Percentiles rank a stretch among this genome's conserved stretches.
Evolutionary conservation across 192 early-diverging fungal genomes (phyloP).

Genomic region (Helicostylum pulchrum): DNA sequence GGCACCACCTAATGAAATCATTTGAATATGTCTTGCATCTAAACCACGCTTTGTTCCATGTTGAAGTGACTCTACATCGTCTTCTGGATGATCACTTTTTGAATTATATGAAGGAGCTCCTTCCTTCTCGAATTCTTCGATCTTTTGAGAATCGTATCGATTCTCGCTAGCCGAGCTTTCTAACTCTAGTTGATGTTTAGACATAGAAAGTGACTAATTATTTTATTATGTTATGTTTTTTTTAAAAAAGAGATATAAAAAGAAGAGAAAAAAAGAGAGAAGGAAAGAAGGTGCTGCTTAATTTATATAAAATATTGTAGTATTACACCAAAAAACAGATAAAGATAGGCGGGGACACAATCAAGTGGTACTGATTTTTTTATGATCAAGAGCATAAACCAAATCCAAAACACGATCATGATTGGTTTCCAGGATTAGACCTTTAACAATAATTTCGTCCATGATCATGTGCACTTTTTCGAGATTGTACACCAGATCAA

Average conservation of each 20-base stretch:
- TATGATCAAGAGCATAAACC: conserved; percentile 15
- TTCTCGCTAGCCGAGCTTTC: neutral
- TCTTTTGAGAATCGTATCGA: conserved; percentile 1
- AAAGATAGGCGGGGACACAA: neutral
- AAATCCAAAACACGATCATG: conserved; percentile 28
- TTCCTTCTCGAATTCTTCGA: neutral
- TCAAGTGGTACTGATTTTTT: neutral
- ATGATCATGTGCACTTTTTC: conserved; percentile 42
- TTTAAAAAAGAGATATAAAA: neutral
- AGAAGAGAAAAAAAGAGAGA: neutral
- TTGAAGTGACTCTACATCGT: conserved; percentile 11
- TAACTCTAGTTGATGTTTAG: conserved; percentile 10
- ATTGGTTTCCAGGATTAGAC: conserved; percentile 35
- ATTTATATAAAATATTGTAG: conserved; percentile 1
- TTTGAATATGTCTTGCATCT: conserved; percentile 31
- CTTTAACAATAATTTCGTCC: conserved; percentile 34
- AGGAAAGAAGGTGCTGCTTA: neutral
- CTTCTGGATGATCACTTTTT: neutral
- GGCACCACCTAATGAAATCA: conserved; percentile 35
- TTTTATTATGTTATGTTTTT: neutral
- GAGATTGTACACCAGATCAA: conserved; percentile 40
- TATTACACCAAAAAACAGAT: neutral
- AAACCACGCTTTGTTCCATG: conserved; percentile 20
- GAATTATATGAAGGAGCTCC: neutral
- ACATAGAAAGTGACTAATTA: neutral